Base-by-base conservation (phyloP, 2,329 filamentous ascomycete species). In the Leptographium radiaticola region DNA sequence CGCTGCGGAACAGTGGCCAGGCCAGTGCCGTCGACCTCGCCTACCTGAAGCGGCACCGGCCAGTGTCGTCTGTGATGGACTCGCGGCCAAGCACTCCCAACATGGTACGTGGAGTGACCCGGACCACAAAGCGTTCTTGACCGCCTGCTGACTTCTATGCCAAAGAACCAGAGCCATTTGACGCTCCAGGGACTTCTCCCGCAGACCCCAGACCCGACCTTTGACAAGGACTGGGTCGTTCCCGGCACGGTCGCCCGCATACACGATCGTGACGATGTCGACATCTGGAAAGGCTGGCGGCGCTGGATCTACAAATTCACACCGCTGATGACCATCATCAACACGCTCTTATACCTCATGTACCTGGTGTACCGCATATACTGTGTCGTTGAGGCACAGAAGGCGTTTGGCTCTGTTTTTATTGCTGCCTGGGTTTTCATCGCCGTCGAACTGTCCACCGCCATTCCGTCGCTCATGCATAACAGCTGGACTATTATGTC, bases 401-500 rank as follows among this genome's bases (percentile, higher is more conserved):
- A 69, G 1, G 63, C 64, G 1, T 64, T 66, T 5, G 49, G 62
- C 4, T 62, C 66, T 25, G 67, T 66, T 2, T 81, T 73, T 56
- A 66, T 69, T 6, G 71, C 74, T 46, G 77, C 77, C 2, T 81
- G 77, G 77, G 61, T 79, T 8, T 81, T 81, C 58, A 75, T 81
- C 53, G 73, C 67, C 30, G 70, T 80, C 54, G 77, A 81, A 60
- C 63, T 78, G 42, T 66, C 68, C n/a, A 70, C 75, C 9, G 74
- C 75, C 6, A 69, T 79, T 52, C 78, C 77, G 7, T 71, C 75
- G 4, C 64, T 80, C 39, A 71, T 79, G 68, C 77, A 81, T 66
- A 77, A 78, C 59, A 66, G 72, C 40, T 80, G 76, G 75, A 78
- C 76, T 2, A 74, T 81, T 70, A 71, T 73, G 66, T 73, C 76